A percentile compares a stretch with the other conserved stretches of the same genome.
These are phyloP conservation scores for Nakaseomyces delphensis DNA, from an alignment of 1,139 yeast genomes.

Conservation along the genomic window DNA sequence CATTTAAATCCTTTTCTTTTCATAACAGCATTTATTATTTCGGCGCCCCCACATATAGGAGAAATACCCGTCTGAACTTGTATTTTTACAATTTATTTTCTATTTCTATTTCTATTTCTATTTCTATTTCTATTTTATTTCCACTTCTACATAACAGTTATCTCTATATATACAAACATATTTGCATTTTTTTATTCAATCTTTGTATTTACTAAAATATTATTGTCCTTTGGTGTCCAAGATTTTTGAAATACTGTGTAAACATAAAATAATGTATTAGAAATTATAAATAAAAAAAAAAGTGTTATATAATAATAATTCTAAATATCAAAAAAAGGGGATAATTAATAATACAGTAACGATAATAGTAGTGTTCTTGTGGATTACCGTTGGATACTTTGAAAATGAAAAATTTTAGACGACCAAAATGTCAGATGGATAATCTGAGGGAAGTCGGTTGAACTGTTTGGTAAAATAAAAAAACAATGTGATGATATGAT, in stretches of 20 bases:
- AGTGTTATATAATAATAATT: too few species aligned
- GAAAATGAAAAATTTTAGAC: background rate
- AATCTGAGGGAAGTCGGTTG: too few species aligned
- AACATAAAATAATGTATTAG: background rate
- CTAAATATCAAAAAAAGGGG: background rate
- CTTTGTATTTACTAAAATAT: background rate
- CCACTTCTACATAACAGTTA: background rate
- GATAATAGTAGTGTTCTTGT: too few species aligned
- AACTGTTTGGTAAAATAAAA: too few species aligned
- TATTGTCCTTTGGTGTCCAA: background rate
- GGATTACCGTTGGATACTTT: background rate
- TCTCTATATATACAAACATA: too few species aligned
- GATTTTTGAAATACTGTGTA: background rate
- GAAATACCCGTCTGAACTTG: too few species aligned
- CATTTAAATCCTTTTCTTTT: too few species aligned
- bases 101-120: too few species aligned
- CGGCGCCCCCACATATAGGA: too few species aligned
- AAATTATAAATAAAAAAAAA: background rate
- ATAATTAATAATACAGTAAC: conserved; percentile 1
- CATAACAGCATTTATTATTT: too few species aligned
- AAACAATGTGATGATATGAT: background rate
- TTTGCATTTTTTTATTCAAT: background rate
- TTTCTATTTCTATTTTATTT: background rate
- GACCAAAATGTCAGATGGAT: background rate
- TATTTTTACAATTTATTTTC: too few species aligned